Conservation (phyloP, 83 land plant genomes). For the Larix sibirica region DNA sequence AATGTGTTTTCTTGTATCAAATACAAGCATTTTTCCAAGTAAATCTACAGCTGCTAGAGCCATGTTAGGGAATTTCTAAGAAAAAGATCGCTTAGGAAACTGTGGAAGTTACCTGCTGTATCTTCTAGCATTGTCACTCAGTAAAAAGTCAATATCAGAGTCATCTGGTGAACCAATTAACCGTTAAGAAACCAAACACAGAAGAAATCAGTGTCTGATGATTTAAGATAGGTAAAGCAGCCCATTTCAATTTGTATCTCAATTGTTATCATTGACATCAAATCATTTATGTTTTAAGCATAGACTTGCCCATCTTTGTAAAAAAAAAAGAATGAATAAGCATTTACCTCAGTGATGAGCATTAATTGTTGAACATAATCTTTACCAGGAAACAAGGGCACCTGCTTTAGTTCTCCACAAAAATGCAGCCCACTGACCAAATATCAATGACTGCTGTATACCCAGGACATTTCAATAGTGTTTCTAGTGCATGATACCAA, state of each 20-base stretch:
- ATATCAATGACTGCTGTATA: conserved; percentile 42
- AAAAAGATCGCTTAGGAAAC: conserved; percentile 19
- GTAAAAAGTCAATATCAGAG: conserved; percentile 27
- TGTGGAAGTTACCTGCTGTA: conserved; percentile 30
- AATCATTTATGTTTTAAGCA: not conserved
- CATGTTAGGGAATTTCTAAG: conserved; percentile 24
- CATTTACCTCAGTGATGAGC: conserved; percentile 33
- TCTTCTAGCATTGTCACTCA: conserved; percentile 29
- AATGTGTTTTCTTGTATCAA: conserved; percentile 37
- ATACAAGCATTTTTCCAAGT: conserved; percentile 38
- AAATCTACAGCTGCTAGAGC: conserved; percentile 25
- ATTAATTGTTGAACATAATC: conserved; percentile 33
- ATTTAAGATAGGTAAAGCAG: not conserved
- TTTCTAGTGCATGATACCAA: conserved; percentile 38
- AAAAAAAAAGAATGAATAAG: not conserved
- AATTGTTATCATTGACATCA: not conserved
- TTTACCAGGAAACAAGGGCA: conserved; percentile 29
- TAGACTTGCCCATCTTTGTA: not conserved
- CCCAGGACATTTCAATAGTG: conserved; percentile 32
- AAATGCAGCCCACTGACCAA: conserved; percentile 43
- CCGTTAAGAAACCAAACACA: not conserved
- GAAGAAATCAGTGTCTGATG: not conserved
- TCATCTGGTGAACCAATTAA: no score
- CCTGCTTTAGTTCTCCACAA: conserved; percentile 26
- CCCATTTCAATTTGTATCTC: not conserved